Evolutionary conservation across 139 green algal genomes (phyloP), one percentile per base, ranked within the genome.

Genomic region (Chlamydomonas urium): DNA sequence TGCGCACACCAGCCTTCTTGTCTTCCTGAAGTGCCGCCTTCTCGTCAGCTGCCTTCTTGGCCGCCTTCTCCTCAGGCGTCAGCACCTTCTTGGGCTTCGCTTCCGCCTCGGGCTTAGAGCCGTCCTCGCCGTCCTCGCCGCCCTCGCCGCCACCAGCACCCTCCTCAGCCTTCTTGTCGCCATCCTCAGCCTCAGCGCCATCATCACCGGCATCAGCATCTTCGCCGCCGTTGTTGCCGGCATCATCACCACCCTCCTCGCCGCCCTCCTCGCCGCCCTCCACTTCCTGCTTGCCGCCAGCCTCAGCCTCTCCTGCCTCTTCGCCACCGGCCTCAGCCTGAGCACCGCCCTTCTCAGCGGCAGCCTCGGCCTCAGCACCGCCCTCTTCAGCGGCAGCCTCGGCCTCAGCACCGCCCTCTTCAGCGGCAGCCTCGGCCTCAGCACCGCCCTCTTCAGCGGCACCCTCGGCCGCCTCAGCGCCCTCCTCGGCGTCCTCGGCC

Each of bases 1-100:
- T 74, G 26, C 38, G 36, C 14, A 74, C 2, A 14, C 24, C 48
- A 17, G 48, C 68, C 68, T 74, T 74, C 66, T 36, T 31, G 10
- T 63, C 53, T n/a, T n/a, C n/a, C n/a, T n/a, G n/a, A n/a, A n/a
- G n/a, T n/a, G n/a, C 42, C 14, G 42, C 42, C 42, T 69, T 19
- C n/a, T n/a, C n/a, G 19, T 56, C 10, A 38, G 31, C 28, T 37
- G 57, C 57, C 57, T 65, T 29, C 57, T 35, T 37, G 57, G 28
- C 57, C 4, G 57, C 57, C 3, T 29, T 65, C n/a, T n/a, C n/a
- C n/a, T n/a, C n/a, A n/a, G 47, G n/a, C n/a, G n/a, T n/a, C n/a
- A n/a, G n/a, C n/a, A n/a, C n/a, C n/a, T n/a, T n/a, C n/a, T n/a
- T n/a, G n/a, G n/a, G n/a, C n/a, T n/a, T n/a, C n/a, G n/a, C n/a